Percentiles rank a stretch among this genome's conserved stretches.
These are phyloP conservation scores for Aechmea fasciata DNA, from an alignment of 176 grass and related monocot genomes.

Conservation along the genomic window DNA sequence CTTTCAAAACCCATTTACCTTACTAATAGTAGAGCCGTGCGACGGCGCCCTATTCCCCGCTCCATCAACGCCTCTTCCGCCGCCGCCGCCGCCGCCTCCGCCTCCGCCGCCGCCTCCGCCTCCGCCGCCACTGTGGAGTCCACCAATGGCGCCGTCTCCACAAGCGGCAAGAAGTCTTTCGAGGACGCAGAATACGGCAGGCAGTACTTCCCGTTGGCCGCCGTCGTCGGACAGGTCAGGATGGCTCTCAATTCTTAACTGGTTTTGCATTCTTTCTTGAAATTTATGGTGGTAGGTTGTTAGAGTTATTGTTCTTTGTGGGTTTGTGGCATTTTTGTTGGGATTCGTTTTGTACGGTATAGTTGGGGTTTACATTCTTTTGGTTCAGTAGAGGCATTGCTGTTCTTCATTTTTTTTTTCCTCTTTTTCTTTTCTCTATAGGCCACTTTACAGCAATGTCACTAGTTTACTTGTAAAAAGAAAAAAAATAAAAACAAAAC, in stretches of 20 bases:
- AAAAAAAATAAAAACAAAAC: too few species aligned
- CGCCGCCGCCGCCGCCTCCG: conserved; percentile 10
- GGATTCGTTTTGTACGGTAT: neutral
- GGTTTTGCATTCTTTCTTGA: conserved; percentile 1
- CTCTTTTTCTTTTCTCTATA: neutral
- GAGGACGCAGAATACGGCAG: conserved; percentile 38
- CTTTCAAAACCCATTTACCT: neutral
- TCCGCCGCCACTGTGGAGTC: conserved; percentile 48
- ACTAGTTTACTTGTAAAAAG: neutral
- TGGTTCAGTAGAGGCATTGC: neutral
- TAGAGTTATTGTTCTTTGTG: neutral
- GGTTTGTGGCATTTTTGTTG: neutral
- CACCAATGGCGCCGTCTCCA: conserved; percentile 50
- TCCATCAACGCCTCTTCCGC: neutral
- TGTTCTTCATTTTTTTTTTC: neutral
- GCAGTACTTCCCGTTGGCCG: conserved; percentile 87
- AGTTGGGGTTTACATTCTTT: neutral
- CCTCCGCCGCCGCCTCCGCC: conserved; percentile 25
- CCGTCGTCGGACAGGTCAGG: conserved; percentile 79
- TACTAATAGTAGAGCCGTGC: neutral
- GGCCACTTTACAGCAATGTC: neutral
- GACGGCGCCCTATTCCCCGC: neutral
- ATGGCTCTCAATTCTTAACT: neutral
- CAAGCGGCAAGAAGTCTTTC: conserved; percentile 7
- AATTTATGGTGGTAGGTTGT: neutral